Percentiles rank a stretch among this genome's conserved stretches.
Evolutionary conservation across 2,329 filamentous ascomycete species (phyloP).

Genomic region (Huntiella abstrusa): DNA sequence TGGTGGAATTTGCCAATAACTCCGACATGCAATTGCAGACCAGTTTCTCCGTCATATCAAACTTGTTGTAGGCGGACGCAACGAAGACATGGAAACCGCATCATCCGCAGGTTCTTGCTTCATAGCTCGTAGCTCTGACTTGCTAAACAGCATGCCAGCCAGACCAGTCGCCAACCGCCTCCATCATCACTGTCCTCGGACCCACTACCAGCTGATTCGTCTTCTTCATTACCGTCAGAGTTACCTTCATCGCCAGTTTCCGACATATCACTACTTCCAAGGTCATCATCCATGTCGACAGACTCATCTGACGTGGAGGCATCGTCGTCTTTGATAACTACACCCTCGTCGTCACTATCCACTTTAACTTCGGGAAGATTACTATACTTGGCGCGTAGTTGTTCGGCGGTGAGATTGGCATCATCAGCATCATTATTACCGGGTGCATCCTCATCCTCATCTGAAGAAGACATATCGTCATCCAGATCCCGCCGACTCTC

Average conservation of each 20-base stretch:
- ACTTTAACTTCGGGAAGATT: constrained; percentile 29
- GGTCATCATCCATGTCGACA: constrained; percentile 29
- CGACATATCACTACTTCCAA: constrained; percentile 23
- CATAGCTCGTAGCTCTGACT: constrained; percentile 36
- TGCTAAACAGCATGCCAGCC: constrained; percentile 39
- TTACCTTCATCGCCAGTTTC: constrained; percentile 27
- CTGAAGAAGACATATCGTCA: constrained; percentile 40
- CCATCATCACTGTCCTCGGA: constrained; percentile 17
- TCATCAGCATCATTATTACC: constrained; percentile 32
- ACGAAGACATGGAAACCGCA: background rate
- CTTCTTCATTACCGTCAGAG: constrained; percentile 27
- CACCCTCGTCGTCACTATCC: background rate
- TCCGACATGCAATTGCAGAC: background rate
- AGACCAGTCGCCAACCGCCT: constrained; percentile 27
- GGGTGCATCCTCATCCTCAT: constrained; percentile 41
- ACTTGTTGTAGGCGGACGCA: background rate
- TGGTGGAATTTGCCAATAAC: too few relatives aligned
- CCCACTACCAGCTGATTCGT: constrained; percentile 24
- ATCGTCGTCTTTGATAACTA: constrained; percentile 14
- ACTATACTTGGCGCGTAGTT: constrained; percentile 50
- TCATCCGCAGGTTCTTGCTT: constrained; percentile 19
- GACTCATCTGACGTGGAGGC: constrained; percentile 14
- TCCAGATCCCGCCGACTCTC: constrained; percentile 21
- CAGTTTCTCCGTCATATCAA: background rate
- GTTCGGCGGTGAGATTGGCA: constrained; percentile 48